A percentile compares a stretch with the other conserved stretches of the same genome.
Conservation (phyloP, 1,284 basidiomycete species). For the Papiliotrema nemorosa region DNA sequence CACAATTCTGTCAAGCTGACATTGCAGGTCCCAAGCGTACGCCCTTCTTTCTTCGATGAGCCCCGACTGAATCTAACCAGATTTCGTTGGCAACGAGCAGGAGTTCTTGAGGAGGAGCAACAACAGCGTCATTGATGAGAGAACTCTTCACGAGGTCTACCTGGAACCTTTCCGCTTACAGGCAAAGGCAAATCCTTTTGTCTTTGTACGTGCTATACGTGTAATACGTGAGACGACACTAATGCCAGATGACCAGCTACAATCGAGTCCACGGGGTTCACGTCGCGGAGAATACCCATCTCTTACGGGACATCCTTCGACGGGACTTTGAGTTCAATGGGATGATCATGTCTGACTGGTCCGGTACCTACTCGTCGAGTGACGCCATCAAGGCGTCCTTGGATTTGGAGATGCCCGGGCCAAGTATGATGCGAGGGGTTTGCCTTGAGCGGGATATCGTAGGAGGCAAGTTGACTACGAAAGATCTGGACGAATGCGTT, state of each 20-base stretch:
- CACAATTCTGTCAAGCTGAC: conserved; percentile 2
- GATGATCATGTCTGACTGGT: conserved; percentile 34
- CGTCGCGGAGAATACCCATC: conserved; percentile 61
- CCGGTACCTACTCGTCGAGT: conserved; percentile 60
- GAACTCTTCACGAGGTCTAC: conserved; percentile 76
- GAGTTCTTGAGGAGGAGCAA: conserved; percentile 47
- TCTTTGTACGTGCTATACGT: conserved; percentile 10
- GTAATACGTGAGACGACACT: conserved; percentile 45
- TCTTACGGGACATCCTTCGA: conserved; percentile 63
- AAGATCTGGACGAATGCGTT: conserved; percentile 67
- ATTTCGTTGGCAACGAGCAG: conserved; percentile 53
- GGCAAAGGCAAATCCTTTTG: conserved; percentile 51
- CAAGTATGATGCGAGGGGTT: conserved; percentile 31
- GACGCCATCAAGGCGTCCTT: conserved; percentile 67
- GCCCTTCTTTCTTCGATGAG: conserved; percentile 9
- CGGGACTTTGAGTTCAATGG: conserved; percentile 46
- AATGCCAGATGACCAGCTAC: conserved; percentile 48
- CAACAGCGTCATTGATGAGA: conserved; percentile 55
- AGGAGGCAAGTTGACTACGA: conserved; percentile 61
- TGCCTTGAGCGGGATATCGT: conserved; percentile 59
- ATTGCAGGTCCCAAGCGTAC: conserved; percentile 17
- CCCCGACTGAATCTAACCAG: conserved; percentile 14
- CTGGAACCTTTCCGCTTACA: conserved; percentile 78
- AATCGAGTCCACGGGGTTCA: conserved; percentile 59
- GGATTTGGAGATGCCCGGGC: conserved; percentile 60